Evolutionary conservation across 805 yeast genomes (phyloP).

Genomic region (Kuraishia floccosa): DNA sequence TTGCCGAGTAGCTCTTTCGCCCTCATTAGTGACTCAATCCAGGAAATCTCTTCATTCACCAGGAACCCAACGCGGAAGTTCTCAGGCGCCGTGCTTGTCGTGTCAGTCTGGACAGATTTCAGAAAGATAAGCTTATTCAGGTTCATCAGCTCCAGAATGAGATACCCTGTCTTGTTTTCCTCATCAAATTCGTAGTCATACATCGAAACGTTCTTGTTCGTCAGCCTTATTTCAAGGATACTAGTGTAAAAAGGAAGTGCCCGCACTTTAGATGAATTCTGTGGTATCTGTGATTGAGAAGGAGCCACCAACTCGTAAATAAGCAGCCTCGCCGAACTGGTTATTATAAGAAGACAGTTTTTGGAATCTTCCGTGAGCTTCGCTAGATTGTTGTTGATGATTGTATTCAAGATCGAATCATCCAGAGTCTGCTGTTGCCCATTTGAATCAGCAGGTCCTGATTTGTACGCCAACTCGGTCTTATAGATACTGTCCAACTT

Average conservation of each 20-base stretch:
- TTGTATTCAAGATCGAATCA: conserved; percentile 15
- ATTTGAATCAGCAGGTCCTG: not conserved
- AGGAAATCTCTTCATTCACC: conserved; percentile 37
- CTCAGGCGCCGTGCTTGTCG: too few species aligned
- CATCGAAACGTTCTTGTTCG: conserved; percentile 52
- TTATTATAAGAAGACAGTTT: conserved; percentile 21
- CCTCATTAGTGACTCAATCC: conserved; percentile 62
- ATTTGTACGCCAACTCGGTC: conserved; percentile 19
- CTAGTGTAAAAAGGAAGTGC: conserved; percentile 26
- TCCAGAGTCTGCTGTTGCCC: conserved; percentile 14
- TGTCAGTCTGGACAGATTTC: conserved; percentile 25
- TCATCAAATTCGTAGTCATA: conserved; percentile 74
- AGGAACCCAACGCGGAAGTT: conserved; percentile 22
- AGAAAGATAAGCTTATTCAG: conserved; percentile 49
- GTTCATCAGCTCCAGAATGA: conserved; percentile 51
- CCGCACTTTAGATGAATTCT: conserved; percentile 21
- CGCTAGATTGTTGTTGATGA: conserved; percentile 18
- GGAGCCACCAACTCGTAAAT: conserved; percentile 20
- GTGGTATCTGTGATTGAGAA: conserved; percentile 17
- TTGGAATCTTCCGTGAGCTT: conserved; percentile 17
- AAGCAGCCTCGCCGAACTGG: conserved; percentile 21
- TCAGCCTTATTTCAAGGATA: conserved; percentile 27
- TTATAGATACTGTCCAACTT: conserved; percentile 19
- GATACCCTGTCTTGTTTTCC: conserved; percentile 41
- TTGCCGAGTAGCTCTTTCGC: conserved; percentile 49